Evolutionary conservation across 306 rosid genomes (phyloP).

Genomic region (Argentina anserina): DNA sequence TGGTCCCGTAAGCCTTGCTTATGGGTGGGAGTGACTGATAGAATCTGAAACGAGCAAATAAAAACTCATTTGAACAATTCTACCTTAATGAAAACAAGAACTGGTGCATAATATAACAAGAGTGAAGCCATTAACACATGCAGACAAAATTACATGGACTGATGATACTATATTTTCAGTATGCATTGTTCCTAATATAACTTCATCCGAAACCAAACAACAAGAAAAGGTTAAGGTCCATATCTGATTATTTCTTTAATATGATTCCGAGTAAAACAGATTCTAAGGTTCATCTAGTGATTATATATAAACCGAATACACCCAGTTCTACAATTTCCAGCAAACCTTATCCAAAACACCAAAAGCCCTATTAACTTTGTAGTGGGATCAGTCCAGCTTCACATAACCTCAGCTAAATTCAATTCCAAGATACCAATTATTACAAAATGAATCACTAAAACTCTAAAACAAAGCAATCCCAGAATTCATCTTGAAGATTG

Average conservation of each 20-base stretch:
- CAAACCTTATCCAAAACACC: not conserved
- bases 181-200: not conserved
- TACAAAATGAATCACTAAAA: not conserved
- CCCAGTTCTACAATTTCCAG: not conserved
- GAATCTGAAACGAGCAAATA: constrained; percentile 49
- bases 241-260: not conserved
- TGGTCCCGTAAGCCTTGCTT: constrained; percentile 82
- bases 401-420: not conserved
- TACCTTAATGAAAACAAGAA: not conserved
- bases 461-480: not conserved
- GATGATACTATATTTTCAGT: not conserved
- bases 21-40: constrained; percentile 89
- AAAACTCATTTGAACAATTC: constrained; percentile 11
- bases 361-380: not conserved
- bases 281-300: not conserved
- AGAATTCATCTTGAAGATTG: not conserved
- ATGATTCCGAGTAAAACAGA: not conserved
- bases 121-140: not conserved
- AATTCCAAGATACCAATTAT: not conserved
- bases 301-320: not conserved
- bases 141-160: not conserved
- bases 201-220: constrained; percentile 7
- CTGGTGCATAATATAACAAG: not conserved
- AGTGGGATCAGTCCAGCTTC: not conserved
- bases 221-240: not conserved